phyloP scores from a whole-genome alignment of 495 filamentous ascomycete species.

The Penicillium waksmanii region DNA sequence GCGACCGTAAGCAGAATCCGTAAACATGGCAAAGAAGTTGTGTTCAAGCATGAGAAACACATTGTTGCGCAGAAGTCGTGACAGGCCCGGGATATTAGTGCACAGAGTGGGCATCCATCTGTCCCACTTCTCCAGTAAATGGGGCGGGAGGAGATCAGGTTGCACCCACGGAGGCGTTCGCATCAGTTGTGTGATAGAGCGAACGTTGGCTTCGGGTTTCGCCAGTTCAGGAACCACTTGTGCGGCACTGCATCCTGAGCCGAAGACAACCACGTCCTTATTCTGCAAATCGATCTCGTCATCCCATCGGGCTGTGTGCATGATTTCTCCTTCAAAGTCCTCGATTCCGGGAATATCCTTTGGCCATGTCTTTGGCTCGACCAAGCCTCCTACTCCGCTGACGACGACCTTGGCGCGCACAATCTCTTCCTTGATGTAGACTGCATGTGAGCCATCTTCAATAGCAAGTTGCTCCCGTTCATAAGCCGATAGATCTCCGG shows the following conservation, averaged over 20 bases:
- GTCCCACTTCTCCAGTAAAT: slow-evolving; percentile 35
- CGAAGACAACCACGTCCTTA: slow-evolving; percentile 63
- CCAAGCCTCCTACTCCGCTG: slow-evolving; percentile 57
- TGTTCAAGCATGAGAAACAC: slow-evolving; percentile 44
- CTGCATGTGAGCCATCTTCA: slow-evolving; percentile 38
- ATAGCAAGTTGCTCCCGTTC: slow-evolving; percentile 35
- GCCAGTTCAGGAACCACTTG: slow-evolving; percentile 48
- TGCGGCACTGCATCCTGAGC: slow-evolving; percentile 62
- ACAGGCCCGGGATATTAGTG: slow-evolving; percentile 50
- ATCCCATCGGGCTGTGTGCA: slow-evolving; percentile 64
- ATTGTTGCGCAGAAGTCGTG: slow-evolving; percentile 29
- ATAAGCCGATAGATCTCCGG: slow-evolving; percentile 50
- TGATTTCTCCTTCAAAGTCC: slow-evolving; percentile 55
- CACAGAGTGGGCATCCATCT: slow-evolving; percentile 45
- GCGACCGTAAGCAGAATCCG: slow-evolving; percentile 31
- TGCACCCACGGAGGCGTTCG: slow-evolving; percentile 65
- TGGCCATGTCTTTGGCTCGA: slow-evolving; percentile 55
- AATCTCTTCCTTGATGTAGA: slow-evolving; percentile 46
- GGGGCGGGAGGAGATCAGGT: slow-evolving; percentile 24
- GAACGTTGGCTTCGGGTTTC: slow-evolving; percentile 47
- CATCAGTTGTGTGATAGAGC: slow-evolving; percentile 66
- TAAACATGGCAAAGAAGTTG: slow-evolving; percentile 40
- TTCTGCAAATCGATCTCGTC: slow-evolving; percentile 44
- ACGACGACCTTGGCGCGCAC: slow-evolving; percentile 61
- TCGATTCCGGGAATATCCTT: slow-evolving; percentile 57